Conservation (phyloP, 495 filamentous ascomycete genomes). For the Penicillium longicatenatum region DNA sequence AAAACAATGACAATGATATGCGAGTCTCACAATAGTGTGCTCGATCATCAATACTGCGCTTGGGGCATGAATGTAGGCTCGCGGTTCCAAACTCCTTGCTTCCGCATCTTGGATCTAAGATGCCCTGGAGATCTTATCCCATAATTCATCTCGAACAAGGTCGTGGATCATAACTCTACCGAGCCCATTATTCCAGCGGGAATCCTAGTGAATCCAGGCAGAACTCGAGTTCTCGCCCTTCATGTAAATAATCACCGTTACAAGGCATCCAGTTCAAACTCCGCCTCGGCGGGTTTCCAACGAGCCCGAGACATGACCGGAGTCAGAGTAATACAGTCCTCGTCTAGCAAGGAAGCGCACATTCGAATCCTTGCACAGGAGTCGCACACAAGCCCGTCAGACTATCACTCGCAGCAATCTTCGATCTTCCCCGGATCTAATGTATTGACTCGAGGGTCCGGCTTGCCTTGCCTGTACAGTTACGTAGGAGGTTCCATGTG, state of each 20-base stretch:
- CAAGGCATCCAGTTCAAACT: not conserved
- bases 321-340: constrained; percentile 20
- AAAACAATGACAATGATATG: not conserved
- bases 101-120: constrained; percentile 25
- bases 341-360: constrained; percentile 19
- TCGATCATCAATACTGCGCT: constrained; percentile 14
- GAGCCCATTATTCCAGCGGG: too few relatives aligned
- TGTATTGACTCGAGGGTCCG: not conserved
- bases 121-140: not conserved
- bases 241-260: not conserved
- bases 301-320: constrained; percentile 23
- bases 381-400: constrained; percentile 25
- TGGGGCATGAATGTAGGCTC: constrained; percentile 2
- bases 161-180: too few relatives aligned
- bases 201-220: too few relatives aligned
- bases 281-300: constrained; percentile 18
- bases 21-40: constrained; percentile 9
- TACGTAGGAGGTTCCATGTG: not conserved
- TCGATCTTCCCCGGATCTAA: constrained; percentile 7
- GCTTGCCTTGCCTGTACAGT: not conserved
- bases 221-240: too few relatives aligned
- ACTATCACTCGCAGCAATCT: constrained; percentile 24
- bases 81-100: constrained; percentile 28
- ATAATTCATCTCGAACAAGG: not conserved
- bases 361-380: constrained; percentile 20